A percentile compares a stretch with the other conserved stretches of the same genome.
These are phyloP conservation scores for Conticribra guillardii DNA, from an alignment of 108 stramenopile species.

Conservation along the genomic window DNA sequence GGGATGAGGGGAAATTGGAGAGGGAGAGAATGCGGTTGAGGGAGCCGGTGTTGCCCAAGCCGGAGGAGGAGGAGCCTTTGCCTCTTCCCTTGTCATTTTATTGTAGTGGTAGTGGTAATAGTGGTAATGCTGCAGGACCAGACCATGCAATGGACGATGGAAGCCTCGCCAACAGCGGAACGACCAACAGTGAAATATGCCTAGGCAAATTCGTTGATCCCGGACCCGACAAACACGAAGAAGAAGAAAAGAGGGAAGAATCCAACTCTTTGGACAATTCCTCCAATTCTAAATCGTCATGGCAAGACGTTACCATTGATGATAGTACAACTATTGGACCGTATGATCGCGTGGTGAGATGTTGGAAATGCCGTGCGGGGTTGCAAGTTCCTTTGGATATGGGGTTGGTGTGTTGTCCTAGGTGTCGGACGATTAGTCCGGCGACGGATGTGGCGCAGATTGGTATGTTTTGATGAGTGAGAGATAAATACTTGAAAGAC, in stretches of 20 bases:
- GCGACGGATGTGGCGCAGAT: slow-evolving; percentile 16
- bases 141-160: neutral
- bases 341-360: slow-evolving; percentile 28
- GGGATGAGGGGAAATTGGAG: slow-evolving; percentile 17
- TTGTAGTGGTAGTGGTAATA: neutral
- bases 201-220: slow-evolving; percentile 20
- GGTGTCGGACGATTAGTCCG: slow-evolving; percentile 31
- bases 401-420: slow-evolving; percentile 39
- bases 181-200: slow-evolving; percentile 11
- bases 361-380: slow-evolving; percentile 28
- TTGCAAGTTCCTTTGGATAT: slow-evolving; percentile 27
- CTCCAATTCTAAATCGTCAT: neutral
- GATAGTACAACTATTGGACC: slow-evolving; percentile 10
- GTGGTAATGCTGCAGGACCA: slow-evolving; percentile 5
- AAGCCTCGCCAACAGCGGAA: too few species aligned
- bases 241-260: slow-evolving; percentile 20
- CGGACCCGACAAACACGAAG: neutral
- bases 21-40: slow-evolving; percentile 14
- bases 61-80: slow-evolving; percentile 11
- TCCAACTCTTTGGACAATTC: neutral
- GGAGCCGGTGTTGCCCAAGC: slow-evolving; percentile 17
- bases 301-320: slow-evolving; percentile 11
- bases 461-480: slow-evolving; percentile 2
- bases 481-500: neutral
- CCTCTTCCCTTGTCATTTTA: slow-evolving; percentile 26